Conservation (phyloP, 2,329 filamentous ascomycete species). For the Rutstroemia sp. region DNA sequence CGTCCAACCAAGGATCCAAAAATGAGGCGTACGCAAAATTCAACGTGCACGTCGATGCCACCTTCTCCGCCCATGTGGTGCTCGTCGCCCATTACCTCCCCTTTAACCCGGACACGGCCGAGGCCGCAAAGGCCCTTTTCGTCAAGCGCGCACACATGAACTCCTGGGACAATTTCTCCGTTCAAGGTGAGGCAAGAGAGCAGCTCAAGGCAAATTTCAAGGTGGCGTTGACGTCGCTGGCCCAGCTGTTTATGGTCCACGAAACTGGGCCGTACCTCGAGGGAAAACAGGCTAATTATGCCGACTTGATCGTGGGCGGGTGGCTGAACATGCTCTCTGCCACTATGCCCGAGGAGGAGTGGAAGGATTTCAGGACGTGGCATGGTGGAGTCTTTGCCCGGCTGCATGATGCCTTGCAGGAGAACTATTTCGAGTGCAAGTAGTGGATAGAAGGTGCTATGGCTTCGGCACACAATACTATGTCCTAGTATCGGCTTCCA, state of each 20-base stretch:
- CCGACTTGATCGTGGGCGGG: slow-evolving; percentile 36
- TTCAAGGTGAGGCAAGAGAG: slow-evolving; percentile 11
- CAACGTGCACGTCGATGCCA: slow-evolving; percentile 46
- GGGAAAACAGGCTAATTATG: slow-evolving; percentile 32
- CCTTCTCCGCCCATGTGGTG: slow-evolving; percentile 40
- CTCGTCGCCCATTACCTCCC: slow-evolving; percentile 39
- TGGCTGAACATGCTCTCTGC: slow-evolving; percentile 32
- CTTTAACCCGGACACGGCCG: neutral
- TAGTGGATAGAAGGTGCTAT: neutral
- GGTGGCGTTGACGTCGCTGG: slow-evolving; percentile 33
- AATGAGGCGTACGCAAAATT: slow-evolving; percentile 37
- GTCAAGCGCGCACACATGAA: slow-evolving; percentile 29
- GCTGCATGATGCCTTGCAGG: slow-evolving; percentile 10
- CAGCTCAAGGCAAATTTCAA: neutral
- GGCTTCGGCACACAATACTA: neutral
- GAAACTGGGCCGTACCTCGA: slow-evolving; percentile 24
- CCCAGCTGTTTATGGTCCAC: slow-evolving; percentile 28
- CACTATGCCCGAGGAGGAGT: slow-evolving; percentile 9
- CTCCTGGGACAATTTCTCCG: slow-evolving; percentile 39
- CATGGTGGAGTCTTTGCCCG: slow-evolving; percentile 12
- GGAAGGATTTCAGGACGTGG: slow-evolving; percentile 10
- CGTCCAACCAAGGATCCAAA: slow-evolving; percentile 22
- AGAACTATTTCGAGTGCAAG: slow-evolving; percentile 8
- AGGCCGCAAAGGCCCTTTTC: neutral
- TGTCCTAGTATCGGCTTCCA: too few relatives aligned